A percentile compares a stretch with the other conserved stretches of the same genome.
These are phyloP conservation scores for Pseudocercospora crystallina DNA, from an alignment of 2,329 filamentous ascomycete genomes.

Conservation along the genomic window DNA sequence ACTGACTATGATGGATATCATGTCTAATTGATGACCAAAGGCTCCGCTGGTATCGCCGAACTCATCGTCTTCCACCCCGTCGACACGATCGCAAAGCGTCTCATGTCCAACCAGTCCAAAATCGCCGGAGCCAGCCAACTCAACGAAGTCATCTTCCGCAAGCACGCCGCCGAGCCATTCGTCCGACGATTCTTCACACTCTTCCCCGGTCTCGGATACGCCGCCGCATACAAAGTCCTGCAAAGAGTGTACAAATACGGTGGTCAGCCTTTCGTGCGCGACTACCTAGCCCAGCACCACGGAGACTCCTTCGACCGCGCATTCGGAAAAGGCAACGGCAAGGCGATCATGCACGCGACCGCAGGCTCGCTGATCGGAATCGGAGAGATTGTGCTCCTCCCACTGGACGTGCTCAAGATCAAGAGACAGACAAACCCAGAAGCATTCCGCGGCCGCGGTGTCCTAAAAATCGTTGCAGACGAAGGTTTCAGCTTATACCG, in stretches of 20 bases:
- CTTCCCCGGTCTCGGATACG: slow-evolving; percentile 95
- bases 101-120: slow-evolving; percentile 96
- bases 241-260: slow-evolving; percentile 99
- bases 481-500: slow-evolving; percentile 95
- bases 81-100: slow-evolving; percentile 95
- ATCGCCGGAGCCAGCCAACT: slow-evolving; percentile 63
- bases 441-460: slow-evolving; percentile 89
- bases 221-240: slow-evolving; percentile 95
- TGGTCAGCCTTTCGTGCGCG: slow-evolving; percentile 90
- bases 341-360: slow-evolving; percentile 96
- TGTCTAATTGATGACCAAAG: slow-evolving; percentile 47
- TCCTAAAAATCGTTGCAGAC: slow-evolving; percentile 85
- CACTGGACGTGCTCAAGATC: slow-evolving; percentile 97
- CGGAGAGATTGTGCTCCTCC: slow-evolving; percentile 92
- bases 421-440: slow-evolving; percentile 99
- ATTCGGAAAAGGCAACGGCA: slow-evolving; percentile 95
- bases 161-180: slow-evolving; percentile 70
- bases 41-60: slow-evolving; percentile 89
- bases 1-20: not conserved
- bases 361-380: slow-evolving; percentile 95
- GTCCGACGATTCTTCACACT: slow-evolving; percentile 86
- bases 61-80: slow-evolving; percentile 92
- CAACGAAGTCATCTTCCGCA: slow-evolving; percentile 91
- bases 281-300: slow-evolving; percentile 80
- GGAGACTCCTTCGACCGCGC: slow-evolving; percentile 79